Conservation (phyloP, 1,284 basidiomycete genomes). For the Apiotrichum mycotoxinovorans region DNA sequence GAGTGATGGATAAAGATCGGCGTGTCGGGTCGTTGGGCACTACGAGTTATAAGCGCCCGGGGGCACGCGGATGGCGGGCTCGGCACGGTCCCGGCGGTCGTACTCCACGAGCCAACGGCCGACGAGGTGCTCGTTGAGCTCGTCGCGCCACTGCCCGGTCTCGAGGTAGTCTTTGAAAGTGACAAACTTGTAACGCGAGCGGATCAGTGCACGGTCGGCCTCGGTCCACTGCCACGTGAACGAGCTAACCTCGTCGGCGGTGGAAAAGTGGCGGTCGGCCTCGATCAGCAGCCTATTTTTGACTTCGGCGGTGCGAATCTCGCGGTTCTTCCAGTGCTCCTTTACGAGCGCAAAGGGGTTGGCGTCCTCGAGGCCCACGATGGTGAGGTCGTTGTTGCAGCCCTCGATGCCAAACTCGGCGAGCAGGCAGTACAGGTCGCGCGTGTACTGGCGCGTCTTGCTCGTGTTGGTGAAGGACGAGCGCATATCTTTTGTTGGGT, state of each 20-base stretch:
- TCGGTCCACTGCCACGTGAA: neutral
- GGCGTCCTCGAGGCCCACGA: conserved; percentile 9
- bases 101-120: neutral
- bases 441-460: too few relatives aligned
- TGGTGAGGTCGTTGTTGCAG: neutral
- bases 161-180: conserved; percentile 1
- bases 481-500: too few relatives aligned
- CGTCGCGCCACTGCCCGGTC: neutral
- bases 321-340: neutral
- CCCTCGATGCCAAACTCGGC: too few relatives aligned
- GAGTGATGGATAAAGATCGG: too few relatives aligned
- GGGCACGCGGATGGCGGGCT: too few relatives aligned
- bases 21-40: too few relatives aligned
- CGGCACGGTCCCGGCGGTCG: neutral
- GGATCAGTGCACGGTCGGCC: neutral
- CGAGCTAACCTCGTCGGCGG: too few relatives aligned
- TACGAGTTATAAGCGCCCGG: too few relatives aligned
- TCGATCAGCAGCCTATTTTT: neutral
- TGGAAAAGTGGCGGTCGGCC: neutral
- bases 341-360: neutral
- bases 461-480: neutral
- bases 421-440: too few relatives aligned
- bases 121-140: neutral
- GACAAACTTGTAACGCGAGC: neutral
- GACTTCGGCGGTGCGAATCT: neutral